Conservation (phyloP, 2,329 filamentous ascomycete species). For the Cadophora luteo-olivacea region DNA sequence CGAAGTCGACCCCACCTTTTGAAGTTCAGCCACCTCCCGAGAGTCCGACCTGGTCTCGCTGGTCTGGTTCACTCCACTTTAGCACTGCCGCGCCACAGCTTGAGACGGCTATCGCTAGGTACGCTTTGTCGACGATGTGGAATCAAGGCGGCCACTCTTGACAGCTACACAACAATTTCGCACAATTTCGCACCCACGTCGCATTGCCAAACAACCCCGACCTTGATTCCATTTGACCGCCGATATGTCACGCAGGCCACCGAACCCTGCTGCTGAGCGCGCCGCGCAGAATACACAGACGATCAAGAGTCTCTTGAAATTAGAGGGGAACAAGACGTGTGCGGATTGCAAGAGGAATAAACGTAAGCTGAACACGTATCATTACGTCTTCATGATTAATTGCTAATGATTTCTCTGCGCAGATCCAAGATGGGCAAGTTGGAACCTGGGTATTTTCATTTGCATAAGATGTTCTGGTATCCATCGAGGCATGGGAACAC, state of each 20-base stretch:
- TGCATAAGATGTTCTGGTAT: slow-evolving; percentile 99
- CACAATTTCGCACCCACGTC: slow-evolving; percentile 15
- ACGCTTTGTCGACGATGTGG: slow-evolving; percentile 28
- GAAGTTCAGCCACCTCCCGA: slow-evolving; percentile 17
- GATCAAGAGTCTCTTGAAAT: slow-evolving; percentile 92
- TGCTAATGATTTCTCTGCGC: slow-evolving; percentile 30
- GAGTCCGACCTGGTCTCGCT: slow-evolving; percentile 7
- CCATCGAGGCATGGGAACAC: slow-evolving; percentile 97
- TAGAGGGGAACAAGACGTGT: slow-evolving; percentile 95
- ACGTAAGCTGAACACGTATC: slow-evolving; percentile 61
- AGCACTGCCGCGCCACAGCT: slow-evolving; percentile 8
- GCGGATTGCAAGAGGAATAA: slow-evolving; percentile 99
- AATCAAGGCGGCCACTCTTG: slow-evolving; percentile 32
- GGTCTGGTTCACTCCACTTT: neutral
- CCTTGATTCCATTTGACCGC: slow-evolving; percentile 25
- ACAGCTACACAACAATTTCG: slow-evolving; percentile 7
- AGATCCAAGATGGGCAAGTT: slow-evolving; percentile 99
- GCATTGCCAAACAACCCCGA: slow-evolving; percentile 13
- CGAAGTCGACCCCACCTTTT: neutral
- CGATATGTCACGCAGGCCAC: slow-evolving; percentile 78
- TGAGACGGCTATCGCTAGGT: slow-evolving; percentile 9
- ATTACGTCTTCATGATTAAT: neutral
- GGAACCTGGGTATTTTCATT: slow-evolving; percentile 96
- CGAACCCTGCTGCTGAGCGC: slow-evolving; percentile 82
- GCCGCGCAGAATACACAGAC: slow-evolving; percentile 92